These are phyloP conservation scores for Cyberlindnera xishuangbannaensis DNA, from an alignment of 805 yeast species.

Conservation along the genomic window DNA sequence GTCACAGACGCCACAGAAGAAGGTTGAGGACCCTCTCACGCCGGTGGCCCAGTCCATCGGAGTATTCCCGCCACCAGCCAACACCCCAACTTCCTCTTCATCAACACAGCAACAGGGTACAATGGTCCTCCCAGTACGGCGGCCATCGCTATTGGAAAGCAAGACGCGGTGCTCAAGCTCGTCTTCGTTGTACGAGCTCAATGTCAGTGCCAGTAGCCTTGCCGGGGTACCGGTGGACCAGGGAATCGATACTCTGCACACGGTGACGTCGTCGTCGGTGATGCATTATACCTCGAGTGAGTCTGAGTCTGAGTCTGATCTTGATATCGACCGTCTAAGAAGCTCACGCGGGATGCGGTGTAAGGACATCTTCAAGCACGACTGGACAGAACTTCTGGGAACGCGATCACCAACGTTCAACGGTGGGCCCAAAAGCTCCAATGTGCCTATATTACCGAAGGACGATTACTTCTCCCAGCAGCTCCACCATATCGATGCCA, in stretches of 20 bases:
- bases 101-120: too few relatives aligned
- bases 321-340: conserved; percentile 6
- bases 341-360: too few relatives aligned
- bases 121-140: too few relatives aligned
- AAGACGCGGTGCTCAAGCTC: conserved; percentile 12
- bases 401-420: conserved; percentile 13
- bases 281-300: conserved; percentile 7
- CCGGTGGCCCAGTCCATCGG: conserved; percentile 8
- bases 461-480: conserved; percentile 5
- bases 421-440: conserved; percentile 11
- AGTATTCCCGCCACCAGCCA: conserved; percentile 4
- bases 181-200: conserved; percentile 15
- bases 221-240: conserved; percentile 4
- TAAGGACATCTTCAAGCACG: conserved; percentile 12
- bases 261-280: conserved; percentile 6
- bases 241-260: conserved; percentile 1
- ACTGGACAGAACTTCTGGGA: conserved; percentile 8
- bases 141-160: conserved; percentile 12
- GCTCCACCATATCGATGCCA: conserved; percentile 13
- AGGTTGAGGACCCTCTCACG: conserved; percentile 8
- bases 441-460: not conserved
- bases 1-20: conserved; percentile 7
- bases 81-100: too few relatives aligned
- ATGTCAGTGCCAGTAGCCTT: conserved; percentile 7
- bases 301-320: conserved; percentile 15